phyloP scores from a whole-genome alignment of 169 alveolate species.

The Plasmodium inui region DNA sequence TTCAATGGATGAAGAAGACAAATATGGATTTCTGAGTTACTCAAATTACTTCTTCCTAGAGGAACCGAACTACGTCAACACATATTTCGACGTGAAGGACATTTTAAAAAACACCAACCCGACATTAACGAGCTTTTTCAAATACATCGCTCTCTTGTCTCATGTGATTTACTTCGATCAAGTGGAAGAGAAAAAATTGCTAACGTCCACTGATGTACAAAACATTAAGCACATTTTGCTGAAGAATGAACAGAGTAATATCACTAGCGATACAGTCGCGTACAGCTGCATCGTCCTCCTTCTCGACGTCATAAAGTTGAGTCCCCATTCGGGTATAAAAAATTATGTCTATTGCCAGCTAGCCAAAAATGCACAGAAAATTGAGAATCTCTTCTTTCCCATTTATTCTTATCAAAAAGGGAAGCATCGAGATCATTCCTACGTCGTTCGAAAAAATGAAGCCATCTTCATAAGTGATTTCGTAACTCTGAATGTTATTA shows the following conservation, averaged over 20 bases:
- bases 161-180: constrained; percentile 41
- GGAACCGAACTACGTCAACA: constrained; percentile 14
- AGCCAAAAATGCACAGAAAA: background rate
- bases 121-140: constrained; percentile 13
- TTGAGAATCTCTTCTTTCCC: background rate
- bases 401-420: background rate
- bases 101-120: constrained; percentile 24
- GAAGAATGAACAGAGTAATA: constrained; percentile 29
- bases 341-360: constrained; percentile 37
- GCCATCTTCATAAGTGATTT: constrained; percentile 21
- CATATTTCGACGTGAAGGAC: constrained; percentile 13
- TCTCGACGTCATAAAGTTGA: constrained; percentile 31
- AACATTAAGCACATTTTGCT: constrained; percentile 5
- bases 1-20: constrained; percentile 1
- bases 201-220: constrained; percentile 22
- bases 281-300: constrained; percentile 40
- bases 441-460: constrained; percentile 25
- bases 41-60: constrained; percentile 30
- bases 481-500: constrained; percentile 11
- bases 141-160: constrained; percentile 23
- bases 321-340: constrained; percentile 36
- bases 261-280: background rate
- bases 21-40: constrained; percentile 9
- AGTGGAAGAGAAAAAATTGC: constrained; percentile 4
- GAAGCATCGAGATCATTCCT: constrained; percentile 49